Evolutionary conservation across 176 grass and related monocot species (phyloP).

Genomic region (Cenchrus purpureus): DNA sequence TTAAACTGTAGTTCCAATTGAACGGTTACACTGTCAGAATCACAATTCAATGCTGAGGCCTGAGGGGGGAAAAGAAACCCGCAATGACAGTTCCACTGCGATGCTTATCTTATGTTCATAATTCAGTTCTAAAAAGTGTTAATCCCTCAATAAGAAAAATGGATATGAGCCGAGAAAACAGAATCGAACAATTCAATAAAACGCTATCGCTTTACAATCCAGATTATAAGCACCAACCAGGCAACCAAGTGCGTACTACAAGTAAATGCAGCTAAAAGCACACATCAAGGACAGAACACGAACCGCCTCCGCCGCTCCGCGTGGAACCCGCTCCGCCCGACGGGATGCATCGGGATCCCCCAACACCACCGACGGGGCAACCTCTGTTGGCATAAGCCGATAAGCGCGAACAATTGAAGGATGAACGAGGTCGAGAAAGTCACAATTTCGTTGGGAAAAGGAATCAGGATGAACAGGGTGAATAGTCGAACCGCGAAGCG

Average conservation of each 20-base stretch:
- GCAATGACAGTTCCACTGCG: neutral
- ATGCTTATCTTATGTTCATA: neutral
- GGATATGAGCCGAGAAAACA: neutral
- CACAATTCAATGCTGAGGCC: neutral
- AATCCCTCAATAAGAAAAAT: neutral
- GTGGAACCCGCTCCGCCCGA: neutral
- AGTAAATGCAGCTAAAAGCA: neutral
- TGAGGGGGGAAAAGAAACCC: neutral
- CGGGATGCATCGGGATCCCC: neutral
- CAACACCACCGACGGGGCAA: conserved; percentile 21
- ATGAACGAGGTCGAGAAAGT: neutral
- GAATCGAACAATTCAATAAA: neutral
- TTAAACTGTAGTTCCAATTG: neutral
- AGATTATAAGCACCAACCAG: neutral
- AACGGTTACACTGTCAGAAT: neutral
- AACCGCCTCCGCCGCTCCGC: conserved; percentile 42
- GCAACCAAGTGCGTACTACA: neutral
- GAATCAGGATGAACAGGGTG: neutral
- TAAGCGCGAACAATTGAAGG: neutral
- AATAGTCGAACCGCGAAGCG: conserved; percentile 21
- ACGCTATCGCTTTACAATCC: neutral
- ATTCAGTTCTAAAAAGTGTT: neutral
- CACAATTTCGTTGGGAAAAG: too few relatives aligned
- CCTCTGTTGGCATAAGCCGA: neutral
- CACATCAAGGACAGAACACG: neutral